Base-by-base conservation (phyloP, 441 rosid genomes). In the Hura crepitans region DNA sequence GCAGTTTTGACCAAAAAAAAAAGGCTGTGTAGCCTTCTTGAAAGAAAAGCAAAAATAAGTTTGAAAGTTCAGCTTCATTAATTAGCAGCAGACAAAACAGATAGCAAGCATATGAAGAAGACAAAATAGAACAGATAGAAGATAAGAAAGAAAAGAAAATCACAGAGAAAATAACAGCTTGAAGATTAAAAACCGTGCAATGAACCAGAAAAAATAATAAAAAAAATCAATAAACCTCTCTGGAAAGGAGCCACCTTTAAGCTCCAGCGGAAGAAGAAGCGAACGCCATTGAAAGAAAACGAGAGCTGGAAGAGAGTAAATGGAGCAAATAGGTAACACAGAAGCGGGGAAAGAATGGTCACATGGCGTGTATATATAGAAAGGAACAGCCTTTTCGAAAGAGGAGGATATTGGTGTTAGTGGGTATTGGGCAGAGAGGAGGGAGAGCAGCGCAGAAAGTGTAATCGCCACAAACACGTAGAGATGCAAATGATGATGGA, bases 11-110 rank as follows among this genome's bases (percentile, higher is more conserved):
- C n/a, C n/a, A 60, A 23, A 35, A 35, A 35, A 35, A 4, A 35
- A 35, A 56, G 1, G 6, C 10, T 33, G 17, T 27, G 12, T 17
- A 7, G 6, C 17, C 42, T 27, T 64, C 42, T 18, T 27, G 25
- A 62, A 5, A 62, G 50, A 39, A 18, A 27, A 27, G 14, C 6
- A 2, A 43, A 17, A 9, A 15, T 9, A 59, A 3, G n/a, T 45
- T n/a, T 53, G 25, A 33, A 22, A 28, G 47, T 45, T n/a, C 55
- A 47, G 37, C 33, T 35, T 17, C 56, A 30, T 28, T 64, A 64
- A 64, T 63, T 64, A 46, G 6, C 68, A 64, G 20, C 25, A 4
- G 27, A 45, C 68, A 62, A 64, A 27, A 46, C 2, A 2, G 46
- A 3, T 13, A 22, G 9, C 28, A 53, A 1, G 27, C 2, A 23